Evolutionary conservation across 805 yeast genomes (phyloP), one percentile per base, ranked within the genome.

Genomic region (Zygosaccharomyces pseudorouxii): DNA sequence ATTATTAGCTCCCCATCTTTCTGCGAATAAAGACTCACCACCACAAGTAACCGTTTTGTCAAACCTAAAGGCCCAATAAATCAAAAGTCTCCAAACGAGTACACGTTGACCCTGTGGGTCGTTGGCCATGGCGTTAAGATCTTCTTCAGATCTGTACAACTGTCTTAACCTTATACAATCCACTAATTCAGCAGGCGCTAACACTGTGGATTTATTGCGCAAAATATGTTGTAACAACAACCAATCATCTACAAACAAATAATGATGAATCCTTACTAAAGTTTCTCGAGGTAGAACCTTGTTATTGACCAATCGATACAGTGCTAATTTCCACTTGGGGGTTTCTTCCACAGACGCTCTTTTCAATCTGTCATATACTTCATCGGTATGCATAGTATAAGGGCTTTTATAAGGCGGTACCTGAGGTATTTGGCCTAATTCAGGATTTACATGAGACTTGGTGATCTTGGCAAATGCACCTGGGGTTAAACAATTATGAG

Each of bases 401-500:
- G 85, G 79, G 11, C 79, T 79, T 47, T 65, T 67, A 20, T 65
- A 55, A 2, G n/a, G 45, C 18, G 36, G 48, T 19, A 38, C 47
- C 27, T 33, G 47, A 30, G 30, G 55, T 54, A 25, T 56, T 37
- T 16, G 51, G 36, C 10, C 50, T 25, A 45, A 67, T 52, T 12
- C 53, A 12, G 10, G 42, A 36, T 5, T 51, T 18, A 28, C 61
- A 48, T 51, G 54, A 5, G 63, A 71, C 67, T 67, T 42, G 63
- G 62, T 47, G 63, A 69, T 36, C 45, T 65, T 71, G 16, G 59
- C 55, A 18, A 59, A 58, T 5, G 64, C 58, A 4, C 67, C 64
- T 1, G 84, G 83, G 28, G 79, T 67, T 8, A 77, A 68, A 60
- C 85, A 81, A 9, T 84, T 80, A 67, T 74, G 74, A 8, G 85